Evolutionary conservation across 139 green algal genomes (phyloP).

Genomic region (Auxenochlorella protothecoides): DNA sequence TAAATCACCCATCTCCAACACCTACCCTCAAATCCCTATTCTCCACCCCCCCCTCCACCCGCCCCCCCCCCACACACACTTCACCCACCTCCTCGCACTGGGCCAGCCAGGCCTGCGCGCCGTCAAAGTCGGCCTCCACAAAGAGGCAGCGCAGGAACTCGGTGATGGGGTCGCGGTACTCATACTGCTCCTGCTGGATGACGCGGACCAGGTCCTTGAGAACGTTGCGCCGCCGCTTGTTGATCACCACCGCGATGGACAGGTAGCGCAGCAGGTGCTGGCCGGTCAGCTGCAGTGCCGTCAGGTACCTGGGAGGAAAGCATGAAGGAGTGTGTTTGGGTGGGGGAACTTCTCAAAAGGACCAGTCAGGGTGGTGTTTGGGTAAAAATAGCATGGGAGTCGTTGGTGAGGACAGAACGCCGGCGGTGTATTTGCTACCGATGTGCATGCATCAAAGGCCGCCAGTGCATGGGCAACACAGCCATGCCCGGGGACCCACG

Average conservation of each 20-base stretch:
- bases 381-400: conserved; percentile 30
- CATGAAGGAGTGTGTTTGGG: background rate
- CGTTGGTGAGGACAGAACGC: too few species aligned
- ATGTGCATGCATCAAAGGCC: too few species aligned
- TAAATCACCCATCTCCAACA: background rate
- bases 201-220: conserved; percentile 86
- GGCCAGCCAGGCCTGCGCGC: conserved; percentile 82
- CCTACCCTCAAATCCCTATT: background rate
- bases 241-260: conserved; percentile 79
- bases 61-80: background rate
- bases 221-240: conserved; percentile 71
- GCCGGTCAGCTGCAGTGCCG: conserved; percentile 78
- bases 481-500: too few species aligned
- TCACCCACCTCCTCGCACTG: conserved; percentile 71
- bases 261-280: conserved; percentile 93
- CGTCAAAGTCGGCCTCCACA: conserved; percentile 94
- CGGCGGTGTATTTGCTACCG: too few species aligned
- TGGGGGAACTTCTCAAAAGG: background rate
- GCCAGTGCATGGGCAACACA: too few species aligned
- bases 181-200: conserved; percentile 51
- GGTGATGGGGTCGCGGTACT: conserved; percentile 68
- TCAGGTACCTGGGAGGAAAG: conserved; percentile 51
- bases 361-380: conserved; percentile 9
- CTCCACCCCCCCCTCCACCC: background rate
- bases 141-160: conserved; percentile 90